Evolutionary conservation across 1,284 basidiomycete genomes (phyloP), one percentile per base, ranked within the genome.

Genomic region (Sanghuangporus baumii): DNA sequence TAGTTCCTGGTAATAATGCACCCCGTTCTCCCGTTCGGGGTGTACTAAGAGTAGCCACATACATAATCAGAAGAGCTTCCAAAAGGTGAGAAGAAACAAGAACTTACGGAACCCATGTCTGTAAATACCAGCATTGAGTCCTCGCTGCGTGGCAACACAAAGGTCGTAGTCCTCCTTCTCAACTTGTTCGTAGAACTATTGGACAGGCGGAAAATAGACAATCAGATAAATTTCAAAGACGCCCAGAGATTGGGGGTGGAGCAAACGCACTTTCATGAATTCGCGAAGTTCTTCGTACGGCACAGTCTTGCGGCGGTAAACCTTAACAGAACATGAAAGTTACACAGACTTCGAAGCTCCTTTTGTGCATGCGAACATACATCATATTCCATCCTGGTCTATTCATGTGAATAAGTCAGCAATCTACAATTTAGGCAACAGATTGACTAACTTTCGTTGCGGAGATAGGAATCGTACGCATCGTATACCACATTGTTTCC

Each of bases 311-410:
- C 65, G 67, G 14, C 64, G 63, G 61, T 67, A 71, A 20, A 70
- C 59, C 63, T 64, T 23, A 46, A 40, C 20, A 34, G 31, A 11
- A 38, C n/a, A 34, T 26, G 34, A 9, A 12, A 1, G 20, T 34
- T 38, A 41, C 3, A 11, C 2, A 3, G 12, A 7, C 31, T 36
- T 36, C 23, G 41, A 36, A 31, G 38, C 9, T 38, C 26, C 26
- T 31, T 31, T 31, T 31, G 26, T 31, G 26, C 26, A 9, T 26
- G 11, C 34, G 12, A 14, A 43, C 59, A 23, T 57, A 60, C 68
- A 55, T 70, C 69, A 57, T 71, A 71, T 58, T 71, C 68, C 64
- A 70, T 68, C n/a, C 66, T 46, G 12, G 69, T 69, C 66, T 65
- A 26, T 20, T 37, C 7, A 52, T 23, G 20, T 37, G 8, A 38